Evolutionary conservation across 1,284 basidiomycete genomes (phyloP).

Genomic region (Cerioporus squamosus): DNA sequence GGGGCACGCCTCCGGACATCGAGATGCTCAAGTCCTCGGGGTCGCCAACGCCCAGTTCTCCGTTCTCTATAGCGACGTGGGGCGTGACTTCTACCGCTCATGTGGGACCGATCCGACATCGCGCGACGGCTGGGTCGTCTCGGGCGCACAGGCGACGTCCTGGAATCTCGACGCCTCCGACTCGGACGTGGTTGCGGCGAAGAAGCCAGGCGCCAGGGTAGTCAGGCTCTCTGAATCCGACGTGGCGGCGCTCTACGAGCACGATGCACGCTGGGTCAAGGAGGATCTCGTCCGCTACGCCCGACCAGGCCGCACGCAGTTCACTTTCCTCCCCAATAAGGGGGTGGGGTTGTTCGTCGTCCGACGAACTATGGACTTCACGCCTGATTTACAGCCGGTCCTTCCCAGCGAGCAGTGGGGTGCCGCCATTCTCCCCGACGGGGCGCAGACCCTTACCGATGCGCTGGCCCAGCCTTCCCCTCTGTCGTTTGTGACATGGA

Average conservation of each 20-base stretch:
- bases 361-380: conserved; percentile 27
- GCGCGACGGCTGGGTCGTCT: conserved; percentile 53
- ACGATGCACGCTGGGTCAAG: conserved; percentile 26
- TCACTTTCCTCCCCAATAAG: conserved; percentile 49
- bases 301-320: conserved; percentile 26
- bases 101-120: conserved; percentile 42
- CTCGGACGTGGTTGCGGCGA: neutral
- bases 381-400: conserved; percentile 9
- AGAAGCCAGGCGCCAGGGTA: neutral
- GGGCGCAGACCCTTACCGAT: neutral
- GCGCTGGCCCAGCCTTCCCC: neutral
- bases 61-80: conserved; percentile 67
- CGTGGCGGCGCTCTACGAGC: conserved; percentile 24
- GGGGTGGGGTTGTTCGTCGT: conserved; percentile 52
- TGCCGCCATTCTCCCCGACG: conserved; percentile 33
- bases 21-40: conserved; percentile 14
- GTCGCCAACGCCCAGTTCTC: conserved; percentile 47
- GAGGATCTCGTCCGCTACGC: conserved; percentile 22
- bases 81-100: conserved; percentile 51
- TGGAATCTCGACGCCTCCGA: conserved; percentile 37
- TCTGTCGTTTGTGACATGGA: conserved; percentile 44
- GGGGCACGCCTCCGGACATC: conserved; percentile 41
- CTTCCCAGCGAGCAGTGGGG: conserved; percentile 42
- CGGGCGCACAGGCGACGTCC: conserved; percentile 44
- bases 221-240: conserved; percentile 26